Percentiles rank a stretch among this genome's conserved stretches.
These are phyloP conservation scores for Arthroderma sp. DNA, from an alignment of 2,329 filamentous ascomycete species.

Conservation along the genomic window DNA sequence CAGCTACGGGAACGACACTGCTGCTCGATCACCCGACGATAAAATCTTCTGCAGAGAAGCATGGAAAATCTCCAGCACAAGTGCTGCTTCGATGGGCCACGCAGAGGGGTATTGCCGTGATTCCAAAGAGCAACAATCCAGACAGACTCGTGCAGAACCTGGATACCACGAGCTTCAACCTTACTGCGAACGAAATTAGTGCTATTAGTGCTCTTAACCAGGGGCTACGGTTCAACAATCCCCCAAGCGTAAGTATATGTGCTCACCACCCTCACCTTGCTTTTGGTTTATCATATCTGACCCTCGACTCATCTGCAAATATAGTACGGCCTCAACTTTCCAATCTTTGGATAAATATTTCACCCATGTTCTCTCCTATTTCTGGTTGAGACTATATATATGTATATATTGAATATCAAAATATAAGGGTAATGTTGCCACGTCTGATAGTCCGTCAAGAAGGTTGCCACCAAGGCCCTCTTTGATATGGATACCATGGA, in stretches of 20 bases:
- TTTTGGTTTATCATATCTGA: not conserved
- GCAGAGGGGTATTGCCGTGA: slow-evolving; percentile 67
- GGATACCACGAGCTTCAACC: slow-evolving; percentile 53
- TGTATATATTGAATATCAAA: not conserved
- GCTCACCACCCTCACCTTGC: slow-evolving; percentile 13
- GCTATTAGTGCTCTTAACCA: slow-evolving; percentile 54
- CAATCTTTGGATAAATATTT: slow-evolving; percentile 36
- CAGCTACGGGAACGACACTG: slow-evolving; percentile 52
- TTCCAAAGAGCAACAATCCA: slow-evolving; percentile 61
- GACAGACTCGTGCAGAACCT: slow-evolving; percentile 52
- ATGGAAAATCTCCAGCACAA: slow-evolving; percentile 64
- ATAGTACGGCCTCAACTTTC: slow-evolving; percentile 38
- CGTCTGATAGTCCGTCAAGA: not conserved
- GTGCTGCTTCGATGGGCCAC: slow-evolving; percentile 79
- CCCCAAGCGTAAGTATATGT: slow-evolving; percentile 48
- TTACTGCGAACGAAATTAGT: slow-evolving; percentile 54
- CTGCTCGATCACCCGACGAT: slow-evolving; percentile 60
- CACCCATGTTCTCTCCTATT: not conserved
- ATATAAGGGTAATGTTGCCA: not conserved
- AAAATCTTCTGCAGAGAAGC: slow-evolving; percentile 53
- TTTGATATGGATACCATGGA: not conserved
- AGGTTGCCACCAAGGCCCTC: not conserved
- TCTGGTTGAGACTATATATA: not conserved
- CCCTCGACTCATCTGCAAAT: slow-evolving; percentile 16
- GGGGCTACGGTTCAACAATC: slow-evolving; percentile 65